These are phyloP conservation scores for Coemansia sp. DNA, from an alignment of 192 early-diverging fungal genomes.

Conservation along the genomic window DNA sequence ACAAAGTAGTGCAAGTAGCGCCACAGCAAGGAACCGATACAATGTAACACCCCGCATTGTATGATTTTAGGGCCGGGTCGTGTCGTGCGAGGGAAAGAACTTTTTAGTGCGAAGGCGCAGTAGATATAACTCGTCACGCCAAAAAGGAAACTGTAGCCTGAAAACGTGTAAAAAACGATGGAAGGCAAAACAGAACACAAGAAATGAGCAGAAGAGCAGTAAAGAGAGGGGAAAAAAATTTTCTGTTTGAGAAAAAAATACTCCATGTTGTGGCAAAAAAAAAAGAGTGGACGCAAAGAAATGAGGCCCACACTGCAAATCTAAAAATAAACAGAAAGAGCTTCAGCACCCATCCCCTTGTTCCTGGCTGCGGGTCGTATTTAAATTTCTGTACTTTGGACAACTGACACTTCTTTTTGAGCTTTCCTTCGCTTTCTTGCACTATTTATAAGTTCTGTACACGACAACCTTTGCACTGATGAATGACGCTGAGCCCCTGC, in stretches of 20 bases:
- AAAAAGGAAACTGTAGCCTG: background rate
- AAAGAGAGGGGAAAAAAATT: background rate
- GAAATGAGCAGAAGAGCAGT: background rate
- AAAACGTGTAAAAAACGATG: background rate
- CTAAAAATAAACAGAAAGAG: slow-evolving; percentile 8
- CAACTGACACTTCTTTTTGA: too few species aligned
- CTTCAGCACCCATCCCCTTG: too few species aligned
- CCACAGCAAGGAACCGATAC: slow-evolving; percentile 21
- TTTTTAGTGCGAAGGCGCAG: background rate
- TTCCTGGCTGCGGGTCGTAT: too few species aligned
- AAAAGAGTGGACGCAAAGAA: background rate
- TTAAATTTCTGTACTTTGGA: too few species aligned
- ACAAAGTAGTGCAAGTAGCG: slow-evolving; percentile 37
- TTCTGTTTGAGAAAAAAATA: background rate
- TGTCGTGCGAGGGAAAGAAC: slow-evolving; percentile 5
- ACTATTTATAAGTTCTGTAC: background rate
- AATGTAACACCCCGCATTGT: slow-evolving; percentile 38
- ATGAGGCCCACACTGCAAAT: background rate
- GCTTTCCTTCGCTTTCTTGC: too few species aligned
- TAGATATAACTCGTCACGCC: background rate
- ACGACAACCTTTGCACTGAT: slow-evolving; percentile 4
- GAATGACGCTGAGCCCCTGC: slow-evolving; percentile 22
- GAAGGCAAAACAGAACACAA: background rate
- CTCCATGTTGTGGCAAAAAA: too few species aligned
- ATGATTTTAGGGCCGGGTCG: background rate